A percentile compares a stretch with the other conserved stretches of the same genome.
Conservation (phyloP, 78 protist species). For the Andalucia godoyi region DNA sequence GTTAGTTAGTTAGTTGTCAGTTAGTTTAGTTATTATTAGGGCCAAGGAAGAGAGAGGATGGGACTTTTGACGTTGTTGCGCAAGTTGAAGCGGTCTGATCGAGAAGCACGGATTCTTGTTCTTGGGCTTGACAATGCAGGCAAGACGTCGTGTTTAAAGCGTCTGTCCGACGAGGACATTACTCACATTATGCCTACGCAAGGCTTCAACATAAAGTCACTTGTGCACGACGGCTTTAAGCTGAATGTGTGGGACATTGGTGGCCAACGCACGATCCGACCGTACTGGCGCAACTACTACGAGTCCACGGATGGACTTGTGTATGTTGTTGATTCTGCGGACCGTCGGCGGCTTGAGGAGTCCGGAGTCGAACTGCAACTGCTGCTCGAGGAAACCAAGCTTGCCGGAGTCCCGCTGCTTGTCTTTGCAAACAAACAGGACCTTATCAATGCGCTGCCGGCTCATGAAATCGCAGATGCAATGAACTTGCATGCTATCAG, state of each 20-base stretch:
- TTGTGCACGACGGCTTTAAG: constrained; percentile 48
- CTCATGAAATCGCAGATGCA: constrained; percentile 19
- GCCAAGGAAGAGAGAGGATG: constrained; percentile 25
- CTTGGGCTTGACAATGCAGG: constrained; percentile 85
- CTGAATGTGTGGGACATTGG: constrained; percentile 85
- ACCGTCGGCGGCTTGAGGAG: constrained; percentile 74
- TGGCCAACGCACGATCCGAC: constrained; percentile 72
- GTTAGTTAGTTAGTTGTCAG: no score
- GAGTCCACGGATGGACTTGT: constrained; percentile 85
- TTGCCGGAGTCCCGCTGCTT: constrained; percentile 24
- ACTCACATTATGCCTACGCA: constrained; percentile 65
- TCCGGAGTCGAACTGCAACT: constrained; percentile 48
- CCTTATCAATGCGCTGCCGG: constrained; percentile 31
- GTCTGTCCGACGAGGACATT: constrained; percentile 40
- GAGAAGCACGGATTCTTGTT: constrained; percentile 56
- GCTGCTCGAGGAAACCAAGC: constrained; percentile 68
- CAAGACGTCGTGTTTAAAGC: constrained; percentile 39
- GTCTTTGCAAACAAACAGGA: constrained; percentile 67
- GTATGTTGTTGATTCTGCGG: constrained; percentile 96
- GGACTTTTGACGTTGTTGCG: constrained; percentile 52
- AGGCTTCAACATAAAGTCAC: constrained; percentile 77
- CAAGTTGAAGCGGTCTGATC: constrained; percentile 19
- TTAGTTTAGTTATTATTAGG: no score
- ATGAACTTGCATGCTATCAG: constrained; percentile 21
- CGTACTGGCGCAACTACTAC: constrained; percentile 73